Evolutionary conservation across 164 flowering plant species (phyloP).

Genomic region (Umbellularia californica): DNA sequence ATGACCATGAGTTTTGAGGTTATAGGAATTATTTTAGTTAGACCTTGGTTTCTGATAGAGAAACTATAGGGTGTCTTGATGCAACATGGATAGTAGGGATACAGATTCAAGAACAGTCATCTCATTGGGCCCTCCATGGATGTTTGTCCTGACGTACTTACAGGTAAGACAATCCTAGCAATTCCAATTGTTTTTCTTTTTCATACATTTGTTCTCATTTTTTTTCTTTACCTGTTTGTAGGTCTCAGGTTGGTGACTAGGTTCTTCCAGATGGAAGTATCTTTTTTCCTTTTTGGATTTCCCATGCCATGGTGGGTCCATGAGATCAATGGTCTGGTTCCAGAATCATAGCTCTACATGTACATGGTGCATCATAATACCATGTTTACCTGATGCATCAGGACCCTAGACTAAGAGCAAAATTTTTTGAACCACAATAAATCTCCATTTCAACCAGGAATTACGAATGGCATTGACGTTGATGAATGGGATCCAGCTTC

Average conservation of each 20-base stretch:
- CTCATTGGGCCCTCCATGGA: background rate
- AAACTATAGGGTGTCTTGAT: background rate
- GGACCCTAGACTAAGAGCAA: background rate
- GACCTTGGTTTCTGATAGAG: background rate
- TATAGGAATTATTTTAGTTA: background rate
- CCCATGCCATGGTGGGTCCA: background rate
- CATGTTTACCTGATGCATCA: background rate
- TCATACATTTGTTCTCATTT: background rate
- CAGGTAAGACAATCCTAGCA: background rate
- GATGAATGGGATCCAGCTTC: slow-evolving; percentile 82
- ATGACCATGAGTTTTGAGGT: background rate
- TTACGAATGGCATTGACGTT: slow-evolving; percentile 81
- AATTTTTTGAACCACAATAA: background rate
- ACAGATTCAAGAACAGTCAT: too few species aligned
- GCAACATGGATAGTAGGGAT: background rate
- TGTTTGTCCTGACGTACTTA: background rate
- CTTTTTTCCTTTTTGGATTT: background rate
- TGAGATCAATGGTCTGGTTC: background rate
- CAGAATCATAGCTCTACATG: background rate
- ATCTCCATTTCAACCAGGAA: slow-evolving; percentile 37
- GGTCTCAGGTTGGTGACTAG: background rate
- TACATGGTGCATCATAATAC: background rate
- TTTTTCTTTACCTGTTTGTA: background rate
- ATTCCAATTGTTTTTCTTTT: background rate
- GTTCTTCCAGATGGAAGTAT: background rate